phyloP scores from a whole-genome alignment of 768 basidiomycete genomes.

The Russula foetens region DNA sequence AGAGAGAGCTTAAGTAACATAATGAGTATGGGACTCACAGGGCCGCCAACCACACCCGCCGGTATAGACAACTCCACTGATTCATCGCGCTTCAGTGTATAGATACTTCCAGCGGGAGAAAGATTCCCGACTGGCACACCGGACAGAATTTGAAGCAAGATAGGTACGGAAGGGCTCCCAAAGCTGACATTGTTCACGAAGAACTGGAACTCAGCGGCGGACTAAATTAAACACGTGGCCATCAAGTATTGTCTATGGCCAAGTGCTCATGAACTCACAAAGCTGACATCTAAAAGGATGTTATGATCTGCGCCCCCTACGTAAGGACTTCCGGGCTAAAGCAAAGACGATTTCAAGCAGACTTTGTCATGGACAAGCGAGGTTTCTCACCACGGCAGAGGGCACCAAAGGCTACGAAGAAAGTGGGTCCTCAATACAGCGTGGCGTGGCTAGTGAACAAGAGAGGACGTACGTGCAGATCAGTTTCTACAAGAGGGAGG shows the following conservation, averaged over 20 bases:
- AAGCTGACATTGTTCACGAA: background rate
- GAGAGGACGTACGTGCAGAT: slow-evolving; percentile 2
- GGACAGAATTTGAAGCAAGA: too few relatives aligned
- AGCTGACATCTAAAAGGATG: background rate
- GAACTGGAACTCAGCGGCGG: too few relatives aligned
- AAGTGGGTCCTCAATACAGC: background rate
- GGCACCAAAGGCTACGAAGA: background rate
- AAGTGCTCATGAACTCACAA: background rate
- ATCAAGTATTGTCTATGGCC: background rate
- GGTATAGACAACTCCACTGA: too few relatives aligned
- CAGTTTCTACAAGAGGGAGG: background rate
- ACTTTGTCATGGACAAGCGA: background rate
- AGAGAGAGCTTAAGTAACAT: too few relatives aligned
- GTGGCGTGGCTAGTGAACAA: background rate
- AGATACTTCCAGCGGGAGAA: too few relatives aligned
- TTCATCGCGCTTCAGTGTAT: too few relatives aligned
- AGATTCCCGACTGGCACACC: too few relatives aligned
- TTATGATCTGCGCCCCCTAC: slow-evolving; percentile 6
- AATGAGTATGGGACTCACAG: too few relatives aligned
- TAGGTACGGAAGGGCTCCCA: background rate
- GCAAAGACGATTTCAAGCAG: background rate
- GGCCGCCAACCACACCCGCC: too few relatives aligned
- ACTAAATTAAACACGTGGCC: too few relatives aligned
- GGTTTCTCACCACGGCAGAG: background rate
- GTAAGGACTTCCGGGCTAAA: background rate